Conservation (phyloP, 148 eudicot species). For the Camellia japonica region DNA sequence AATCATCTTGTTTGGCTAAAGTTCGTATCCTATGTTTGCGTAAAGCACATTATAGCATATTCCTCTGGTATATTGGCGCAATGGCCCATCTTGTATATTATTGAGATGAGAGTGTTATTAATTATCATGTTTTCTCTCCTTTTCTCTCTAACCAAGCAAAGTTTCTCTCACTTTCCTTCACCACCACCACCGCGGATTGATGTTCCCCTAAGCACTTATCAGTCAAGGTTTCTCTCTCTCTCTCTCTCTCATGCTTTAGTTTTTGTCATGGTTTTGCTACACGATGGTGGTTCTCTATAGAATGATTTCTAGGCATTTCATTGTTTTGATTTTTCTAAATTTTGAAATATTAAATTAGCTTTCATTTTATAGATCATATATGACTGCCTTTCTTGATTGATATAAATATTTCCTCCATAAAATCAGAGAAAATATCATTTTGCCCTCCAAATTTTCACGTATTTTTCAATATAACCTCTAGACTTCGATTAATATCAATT, state of each 20-base stretch:
- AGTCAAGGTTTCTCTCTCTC: conserved; percentile 8
- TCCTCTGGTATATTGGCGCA: conserved; percentile 37
- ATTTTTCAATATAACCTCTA: too few relatives aligned
- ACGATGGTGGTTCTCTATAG: not conserved
- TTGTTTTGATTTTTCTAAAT: not conserved
- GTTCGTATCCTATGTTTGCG: conserved; percentile 7
- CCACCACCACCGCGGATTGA: not conserved
- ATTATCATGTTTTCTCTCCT: not conserved
- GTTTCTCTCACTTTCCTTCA: not conserved
- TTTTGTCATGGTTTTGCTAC: not conserved
- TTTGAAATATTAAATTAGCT: too few relatives aligned
- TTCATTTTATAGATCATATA: too few relatives aligned
- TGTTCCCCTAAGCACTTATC: not conserved
- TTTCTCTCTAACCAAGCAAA: not conserved
- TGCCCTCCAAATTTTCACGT: too few relatives aligned
- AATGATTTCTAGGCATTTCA: not conserved
- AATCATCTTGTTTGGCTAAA: conserved; percentile 4
- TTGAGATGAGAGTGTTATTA: not conserved
- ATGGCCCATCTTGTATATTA: not conserved
- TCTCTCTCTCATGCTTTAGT: conserved; percentile 1
- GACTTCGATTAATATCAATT: too few relatives aligned
- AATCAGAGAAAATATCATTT: too few relatives aligned
- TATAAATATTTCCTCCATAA: too few relatives aligned
- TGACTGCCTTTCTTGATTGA: too few relatives aligned
- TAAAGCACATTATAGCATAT: conserved; percentile 45